Percentiles rank a stretch among this genome's conserved stretches.
Conservation (phyloP, 2,329 filamentous ascomycete genomes). For the Stenocarpella maydis region DNA sequence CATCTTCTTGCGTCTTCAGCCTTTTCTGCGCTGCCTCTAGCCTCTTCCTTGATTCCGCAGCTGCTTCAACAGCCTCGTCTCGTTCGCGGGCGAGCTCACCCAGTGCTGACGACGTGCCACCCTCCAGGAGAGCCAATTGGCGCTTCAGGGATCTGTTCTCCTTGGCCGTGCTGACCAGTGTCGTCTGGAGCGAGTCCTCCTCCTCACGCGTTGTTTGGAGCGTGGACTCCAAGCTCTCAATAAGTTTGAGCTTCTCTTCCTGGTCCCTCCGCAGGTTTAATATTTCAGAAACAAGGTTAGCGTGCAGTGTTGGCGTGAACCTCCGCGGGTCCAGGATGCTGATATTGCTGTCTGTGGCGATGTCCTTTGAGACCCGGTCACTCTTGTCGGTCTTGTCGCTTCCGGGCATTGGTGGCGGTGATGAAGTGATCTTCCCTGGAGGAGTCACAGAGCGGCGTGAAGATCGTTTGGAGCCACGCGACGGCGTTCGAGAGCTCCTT, state of each 20-base stretch:
- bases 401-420: constrained; percentile 60
- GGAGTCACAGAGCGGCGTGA: constrained; percentile 73
- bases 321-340: constrained; percentile 85
- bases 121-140: constrained; percentile 86
- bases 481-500: constrained; percentile 73
- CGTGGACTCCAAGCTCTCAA: constrained; percentile 82
- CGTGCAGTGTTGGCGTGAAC: constrained; percentile 94
- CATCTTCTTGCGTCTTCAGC: constrained; percentile 80
- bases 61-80: constrained; percentile 80
- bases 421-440: constrained; percentile 62
- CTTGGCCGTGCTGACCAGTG: constrained; percentile 70
- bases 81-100: constrained; percentile 85
- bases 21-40: constrained; percentile 83
- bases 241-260: constrained; percentile 86
- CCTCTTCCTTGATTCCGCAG: constrained; percentile 76
- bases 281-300: constrained; percentile 94
- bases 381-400: constrained; percentile 53
- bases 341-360: constrained; percentile 72
- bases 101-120: constrained; percentile 85
- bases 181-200: constrained; percentile 73
- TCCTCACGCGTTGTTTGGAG: constrained; percentile 77
- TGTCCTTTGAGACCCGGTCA: constrained; percentile 65
- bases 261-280: constrained; percentile 85
- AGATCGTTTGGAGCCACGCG: constrained; percentile 65
- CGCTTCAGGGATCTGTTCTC: constrained; percentile 84